Base-by-base conservation (phyloP, 371 early-diverging fungal genomes). In the Conidiobolus incongruus region DNA sequence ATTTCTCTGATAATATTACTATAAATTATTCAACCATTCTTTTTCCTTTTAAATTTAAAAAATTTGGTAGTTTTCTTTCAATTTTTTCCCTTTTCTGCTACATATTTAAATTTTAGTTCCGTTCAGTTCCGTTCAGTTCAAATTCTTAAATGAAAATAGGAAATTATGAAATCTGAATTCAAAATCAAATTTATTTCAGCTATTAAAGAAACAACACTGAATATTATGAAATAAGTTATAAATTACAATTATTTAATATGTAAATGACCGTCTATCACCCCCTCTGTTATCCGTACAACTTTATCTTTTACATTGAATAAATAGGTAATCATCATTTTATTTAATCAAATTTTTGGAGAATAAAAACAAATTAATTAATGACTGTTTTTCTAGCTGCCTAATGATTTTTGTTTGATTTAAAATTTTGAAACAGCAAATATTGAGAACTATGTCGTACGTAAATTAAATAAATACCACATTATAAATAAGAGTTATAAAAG, bases 201-300 rank as follows among this genome's bases (percentile, higher is more conserved):
- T 10, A 8, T n/a, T 38, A 36, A 24, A 23, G 36, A 17, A 43
- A 33, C 24, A 29, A 38, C 19, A 16, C 20, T 38, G 13, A 17
- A 23, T 23, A 6, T 26, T 26, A 24, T 42, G 13, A 20, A 36
- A 15, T 32, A 19, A 8, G 19, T 5, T n/a, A 6, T n/a, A n/a
- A n/a, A n/a, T n/a, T n/a, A n/a, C n/a, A n/a, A n/a, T n/a, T n/a
- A n/a, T n/a, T n/a, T n/a, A n/a, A n/a, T n/a, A n/a, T n/a, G n/a
- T n/a, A n/a, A n/a, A 1, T 11, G n/a, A 38, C 54, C 63, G 61
- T 80, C 82, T 36, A 76, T 64, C 35, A 77, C 74, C 21, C 92
- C 92, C 42, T 90, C 92, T 13, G 89, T 92, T 17, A 92, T 76
- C 23, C 90, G 67, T 11, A 83, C 90, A 3, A 89, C 78, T 60